A percentile compares a stretch with the other conserved stretches of the same genome.
Evolutionary conservation across 1,284 basidiomycete genomes (phyloP).

Genomic region (Mycosarcoma mackinlayi): DNA sequence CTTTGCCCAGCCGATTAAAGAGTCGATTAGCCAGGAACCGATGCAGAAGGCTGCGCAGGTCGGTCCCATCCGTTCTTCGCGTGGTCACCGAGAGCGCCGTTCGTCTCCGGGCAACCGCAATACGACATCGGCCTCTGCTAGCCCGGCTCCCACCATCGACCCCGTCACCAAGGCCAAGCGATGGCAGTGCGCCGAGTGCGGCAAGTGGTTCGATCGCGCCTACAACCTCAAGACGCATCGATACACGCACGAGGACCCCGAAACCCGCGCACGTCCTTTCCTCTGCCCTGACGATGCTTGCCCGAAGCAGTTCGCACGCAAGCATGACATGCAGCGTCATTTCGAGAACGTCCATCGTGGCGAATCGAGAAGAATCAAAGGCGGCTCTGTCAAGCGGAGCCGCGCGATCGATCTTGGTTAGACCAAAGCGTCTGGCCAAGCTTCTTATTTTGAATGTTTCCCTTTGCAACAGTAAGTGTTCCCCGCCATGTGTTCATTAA

Average conservation of each 20-base stretch:
- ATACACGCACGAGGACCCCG: slow-evolving; percentile 51
- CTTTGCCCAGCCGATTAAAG: slow-evolving; percentile 19
- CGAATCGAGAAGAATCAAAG: slow-evolving; percentile 28
- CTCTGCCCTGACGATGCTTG: slow-evolving; percentile 50
- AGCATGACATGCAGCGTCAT: slow-evolving; percentile 61
- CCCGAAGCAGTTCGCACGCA: slow-evolving; percentile 57
- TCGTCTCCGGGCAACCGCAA: slow-evolving; percentile 32
- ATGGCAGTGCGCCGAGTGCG: slow-evolving; percentile 54
- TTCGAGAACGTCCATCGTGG: slow-evolving; percentile 55
- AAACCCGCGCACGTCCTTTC: slow-evolving; percentile 52
- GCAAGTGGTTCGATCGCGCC: slow-evolving; percentile 58
- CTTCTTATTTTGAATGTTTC: slow-evolving; percentile 39
- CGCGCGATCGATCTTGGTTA: slow-evolving; percentile 44
- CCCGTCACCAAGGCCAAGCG: slow-evolving; percentile 45
- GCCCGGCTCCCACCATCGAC: slow-evolving; percentile 33
- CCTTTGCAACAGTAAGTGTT: slow-evolving; percentile 44
- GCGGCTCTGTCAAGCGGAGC: slow-evolving; percentile 25
- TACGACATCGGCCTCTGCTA: slow-evolving; percentile 5
- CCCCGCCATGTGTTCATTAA: not conserved
- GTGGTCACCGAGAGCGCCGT: slow-evolving; percentile 22
- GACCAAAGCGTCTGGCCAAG: slow-evolving; percentile 9
- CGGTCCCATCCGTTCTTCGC: slow-evolving; percentile 32
- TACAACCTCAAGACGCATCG: slow-evolving; percentile 62
- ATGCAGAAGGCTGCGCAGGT: slow-evolving; percentile 24
- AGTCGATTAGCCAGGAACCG: slow-evolving; percentile 1